Base-by-base conservation (phyloP, 108 stramenopile species). In the Aurantiochytrium sp. region DNA sequence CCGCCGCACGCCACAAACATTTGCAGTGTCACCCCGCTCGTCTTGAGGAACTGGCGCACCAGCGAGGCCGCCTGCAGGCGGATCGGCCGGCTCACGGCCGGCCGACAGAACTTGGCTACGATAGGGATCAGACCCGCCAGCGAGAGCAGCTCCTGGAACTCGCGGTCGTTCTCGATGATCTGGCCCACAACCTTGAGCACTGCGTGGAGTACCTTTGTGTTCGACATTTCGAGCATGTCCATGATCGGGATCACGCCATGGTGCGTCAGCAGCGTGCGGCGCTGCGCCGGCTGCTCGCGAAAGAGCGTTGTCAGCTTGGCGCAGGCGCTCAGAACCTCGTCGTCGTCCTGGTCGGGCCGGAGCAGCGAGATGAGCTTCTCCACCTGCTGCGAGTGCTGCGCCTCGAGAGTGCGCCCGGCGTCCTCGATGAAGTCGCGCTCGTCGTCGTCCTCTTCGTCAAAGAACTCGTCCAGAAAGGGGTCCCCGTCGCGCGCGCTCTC, bases 201-300 rank as follows among this genome's bases (percentile, higher is more conserved):
- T 42, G 73, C 73, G 45, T 81, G 73, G 19, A 81, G 45, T 12
- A 81, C 73, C 45, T 81, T 48, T 6, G 73, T 81, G 73, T 81
- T 81, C 42, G 73, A 81, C 73, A 81, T 81, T 24, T 81, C 73
- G 10, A 81, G 73, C 73, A 81, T 81, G 42, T 81, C 73, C 73
- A 81, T 81, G 30, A 81, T 81, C 6, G 73, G 73, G 24, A 81
- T 81, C 27, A 81, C 73, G 73, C 73, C 73, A 30, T 81, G 73
- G 24, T 81, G 73, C 1, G 73, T 81, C 2, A 81, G 39, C 39
- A 81, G 45, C n/a, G 73, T 81, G 19, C 45, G 39, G 24, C 73
- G 73, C 73, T 81, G 73, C 24, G 73, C 73, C 12, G 73, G 73
- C 45, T 81, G 73, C 3, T 81, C 73, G 73, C 73, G 73, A 3